phyloP scores from a whole-genome alignment of 306 rosid species.

The Inga leiocalycina region DNA sequence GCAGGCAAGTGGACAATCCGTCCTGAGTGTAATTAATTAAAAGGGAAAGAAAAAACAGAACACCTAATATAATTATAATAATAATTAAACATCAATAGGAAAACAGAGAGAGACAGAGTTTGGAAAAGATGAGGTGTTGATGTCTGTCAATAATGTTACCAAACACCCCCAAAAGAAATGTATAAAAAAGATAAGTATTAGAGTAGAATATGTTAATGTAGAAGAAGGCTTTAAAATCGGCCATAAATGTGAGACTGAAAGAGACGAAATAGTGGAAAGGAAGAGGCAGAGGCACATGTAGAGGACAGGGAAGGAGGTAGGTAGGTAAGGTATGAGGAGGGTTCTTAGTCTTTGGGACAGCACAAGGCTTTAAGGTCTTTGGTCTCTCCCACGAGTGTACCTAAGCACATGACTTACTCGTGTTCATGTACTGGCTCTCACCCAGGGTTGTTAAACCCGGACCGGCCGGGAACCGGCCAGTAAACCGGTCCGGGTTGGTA shows the following conservation, averaged over 20 bases:
- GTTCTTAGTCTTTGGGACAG: constrained; percentile 39
- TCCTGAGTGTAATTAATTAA: constrained; percentile 11
- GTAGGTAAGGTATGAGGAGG: constrained; percentile 32
- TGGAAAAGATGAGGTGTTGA: constrained; percentile 32
- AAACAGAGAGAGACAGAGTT: constrained; percentile 9
- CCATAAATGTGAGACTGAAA: constrained; percentile 29
- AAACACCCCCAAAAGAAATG: neutral
- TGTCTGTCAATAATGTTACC: constrained; percentile 40
- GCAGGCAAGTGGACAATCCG: constrained; percentile 28
- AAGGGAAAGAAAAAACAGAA: neutral
- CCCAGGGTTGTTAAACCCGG: no score
- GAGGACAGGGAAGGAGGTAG: constrained; percentile 66
- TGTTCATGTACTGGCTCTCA: constrained; percentile 66
- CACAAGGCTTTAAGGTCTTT: neutral
- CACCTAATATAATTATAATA: neutral
- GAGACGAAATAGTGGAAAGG: constrained; percentile 1
- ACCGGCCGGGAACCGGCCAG: no score
- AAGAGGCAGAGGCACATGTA: constrained; percentile 53
- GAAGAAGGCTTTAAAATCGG: constrained; percentile 34
- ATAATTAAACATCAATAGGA: neutral
- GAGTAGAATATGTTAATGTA: neutral
- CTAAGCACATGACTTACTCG: constrained; percentile 74
- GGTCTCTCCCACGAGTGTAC: constrained; percentile 43
- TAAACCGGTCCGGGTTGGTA: no score
- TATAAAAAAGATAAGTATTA: neutral